phyloP scores from a whole-genome alignment of 164 flowering plant species.

The Liquidambar formosana region DNA sequence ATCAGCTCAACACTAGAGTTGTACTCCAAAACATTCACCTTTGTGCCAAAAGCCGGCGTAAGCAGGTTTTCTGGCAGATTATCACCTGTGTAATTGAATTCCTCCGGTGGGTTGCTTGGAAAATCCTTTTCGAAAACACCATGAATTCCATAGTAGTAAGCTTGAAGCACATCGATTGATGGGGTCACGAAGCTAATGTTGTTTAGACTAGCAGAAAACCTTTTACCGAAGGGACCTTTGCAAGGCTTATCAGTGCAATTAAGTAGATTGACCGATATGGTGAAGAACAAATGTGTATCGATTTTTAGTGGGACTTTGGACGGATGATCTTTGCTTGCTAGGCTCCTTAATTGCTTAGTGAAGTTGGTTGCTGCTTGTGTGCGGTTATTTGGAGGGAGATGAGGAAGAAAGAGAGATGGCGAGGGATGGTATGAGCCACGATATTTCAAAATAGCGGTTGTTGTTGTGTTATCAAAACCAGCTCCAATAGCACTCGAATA shows the following conservation, averaged over 20 bases:
- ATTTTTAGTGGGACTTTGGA: neutral
- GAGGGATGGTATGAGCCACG: neutral
- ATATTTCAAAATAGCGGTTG: conserved; percentile 22
- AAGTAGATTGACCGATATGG: neutral
- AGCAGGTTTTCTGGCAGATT: neutral
- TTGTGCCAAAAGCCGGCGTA: conserved; percentile 7
- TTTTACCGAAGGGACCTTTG: neutral
- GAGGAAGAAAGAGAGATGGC: neutral
- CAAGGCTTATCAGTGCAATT: conserved; percentile 1
- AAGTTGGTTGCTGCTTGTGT: neutral
- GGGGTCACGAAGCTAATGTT: neutral
- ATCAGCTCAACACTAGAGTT: conserved; percentile 18
- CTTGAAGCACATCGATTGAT: neutral
- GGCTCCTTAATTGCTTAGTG: neutral
- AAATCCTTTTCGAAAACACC: conserved; percentile 8
- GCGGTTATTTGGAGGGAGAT: neutral
- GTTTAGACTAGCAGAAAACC: neutral
- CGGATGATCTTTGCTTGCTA: neutral
- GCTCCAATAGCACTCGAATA: conserved; percentile 11
- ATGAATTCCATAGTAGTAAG: neutral
- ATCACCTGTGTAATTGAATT: conserved; percentile 17
- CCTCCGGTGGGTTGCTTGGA: conserved; percentile 1
- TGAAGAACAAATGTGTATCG: neutral
- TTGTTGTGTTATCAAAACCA: conserved; percentile 22
- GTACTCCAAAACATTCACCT: conserved; percentile 15